Evolutionary conservation across 176 grass and related monocot species (phyloP), one percentile per base, ranked within the genome.

Genomic region (Avena insularis): DNA sequence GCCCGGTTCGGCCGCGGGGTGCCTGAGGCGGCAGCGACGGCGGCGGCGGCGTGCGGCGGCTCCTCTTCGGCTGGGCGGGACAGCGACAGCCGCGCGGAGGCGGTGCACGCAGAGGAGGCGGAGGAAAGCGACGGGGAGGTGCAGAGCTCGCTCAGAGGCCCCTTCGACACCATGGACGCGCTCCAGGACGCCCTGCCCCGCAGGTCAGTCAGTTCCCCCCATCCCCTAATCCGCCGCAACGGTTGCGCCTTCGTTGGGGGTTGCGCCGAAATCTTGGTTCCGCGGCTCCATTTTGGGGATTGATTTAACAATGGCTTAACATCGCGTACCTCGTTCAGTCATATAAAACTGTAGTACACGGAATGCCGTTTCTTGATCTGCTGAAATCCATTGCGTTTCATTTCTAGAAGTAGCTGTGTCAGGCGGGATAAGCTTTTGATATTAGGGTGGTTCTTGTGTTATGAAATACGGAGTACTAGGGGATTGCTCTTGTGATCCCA

Each of bases 151-250:
- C 82, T 58, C 75, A 93, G 55, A 80, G 92, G 93, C 1, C 65
- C 95, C 29, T 80, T 97, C 50, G 89, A 97, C 65, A 92, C 93
- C 77, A 93, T 97, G 93, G 95, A 95, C 74, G 77, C 85, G 31
- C 82, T 97, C 14, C 89, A 97, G 87, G 92, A 88, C 19, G 92
- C 89, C n/a, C 92, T 95, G 46, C 83, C 87, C 68, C 65, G 76
- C 55, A 95, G 93, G 93, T 97, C 38, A 87, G 70, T n/a, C 21
- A 87, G 70, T n/a, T 16, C 61, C 53, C 55, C 47, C 72, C n/a
- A 23, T 51, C 2, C 9, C 9, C 49, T 12, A 59, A 75, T 73
- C 57, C 57, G 1, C 83, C 29, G 47, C 19, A 74, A 68, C 55
- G 83, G 47, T 75, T 3, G 75, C 3, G 19, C 64, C 53, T 74